Evolutionary conservation across 2,329 filamentous ascomycete genomes (phyloP), one percentile per base, ranked within the genome.

Genomic region (Aspergillus quadrilineatus): DNA sequence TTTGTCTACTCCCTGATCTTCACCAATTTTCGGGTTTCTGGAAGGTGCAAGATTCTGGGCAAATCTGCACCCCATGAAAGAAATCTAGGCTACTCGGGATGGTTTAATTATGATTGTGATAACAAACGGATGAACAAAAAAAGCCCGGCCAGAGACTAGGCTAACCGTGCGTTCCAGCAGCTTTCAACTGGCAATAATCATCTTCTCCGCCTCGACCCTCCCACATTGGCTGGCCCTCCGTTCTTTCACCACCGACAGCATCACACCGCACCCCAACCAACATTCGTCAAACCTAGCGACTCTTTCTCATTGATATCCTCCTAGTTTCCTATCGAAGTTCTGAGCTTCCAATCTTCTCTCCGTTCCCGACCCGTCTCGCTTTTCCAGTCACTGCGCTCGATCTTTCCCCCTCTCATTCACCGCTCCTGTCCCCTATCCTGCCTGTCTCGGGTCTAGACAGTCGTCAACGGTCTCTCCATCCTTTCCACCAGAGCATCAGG

Each of bases 201-300:
- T 59, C 61, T 62, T 62, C 61, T 62, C 65, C 60, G 56, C 66
- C 64, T 65, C 64, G 52, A 59, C 53, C 65, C 65, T 67, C 60
- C 63, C 60, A 66, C 64, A 67, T 60, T 59, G 61, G 60, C 56
- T 59, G 56, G 55, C 50, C 53, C 45, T 55, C 53, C 44, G 44
- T 47, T 37, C 46, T 22, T 56, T 59, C 39, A 54, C 51, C 46
- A 50, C 51, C 53, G 41, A 50, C 49, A 50, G 43, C 49, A 22
- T 36, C 45, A 44, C 54, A 55, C 50, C 51, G 34, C 49, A 53
- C 50, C 47, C 26, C 45, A 55, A 48, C 57, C 46, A 51, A 42
- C 52, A 39, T 55, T 34, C 45, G 50, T 60, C 53, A 28, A 28
- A 28, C 26, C 55, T 60, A 54, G 53, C 51, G 48, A 42, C 55